Evolutionary conservation across 2,329 filamentous ascomycete genomes (phyloP).

Genomic region (Penicillium sp.): DNA sequence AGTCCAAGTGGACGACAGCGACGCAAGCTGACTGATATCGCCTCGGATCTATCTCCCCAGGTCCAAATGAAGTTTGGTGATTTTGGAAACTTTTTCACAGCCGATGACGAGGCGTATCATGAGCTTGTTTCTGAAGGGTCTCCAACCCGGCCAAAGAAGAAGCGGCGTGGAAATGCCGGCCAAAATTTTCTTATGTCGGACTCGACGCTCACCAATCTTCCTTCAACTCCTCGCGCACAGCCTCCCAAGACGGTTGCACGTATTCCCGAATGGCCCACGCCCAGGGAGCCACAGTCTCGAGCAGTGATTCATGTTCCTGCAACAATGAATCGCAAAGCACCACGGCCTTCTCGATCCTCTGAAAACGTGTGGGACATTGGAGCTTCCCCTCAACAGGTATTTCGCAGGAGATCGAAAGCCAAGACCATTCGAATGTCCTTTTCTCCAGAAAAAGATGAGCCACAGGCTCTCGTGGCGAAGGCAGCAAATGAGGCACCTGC

Average conservation of each 20-base stretch:
- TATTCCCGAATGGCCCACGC: slow-evolving; percentile 11
- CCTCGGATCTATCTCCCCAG: slow-evolving; percentile 42
- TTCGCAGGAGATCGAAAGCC: slow-evolving; percentile 18
- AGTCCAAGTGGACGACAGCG: slow-evolving; percentile 40
- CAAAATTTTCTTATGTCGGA: slow-evolving; percentile 31
- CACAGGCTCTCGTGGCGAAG: slow-evolving; percentile 4
- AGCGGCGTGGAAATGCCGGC: slow-evolving; percentile 35
- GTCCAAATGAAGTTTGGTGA: slow-evolving; percentile 31
- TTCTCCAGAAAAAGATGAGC: slow-evolving; percentile 8
- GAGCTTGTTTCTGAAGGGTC: slow-evolving; percentile 31
- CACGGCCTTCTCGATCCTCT: slow-evolving; percentile 21
- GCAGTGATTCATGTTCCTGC: slow-evolving; percentile 13
- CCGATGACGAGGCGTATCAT: slow-evolving; percentile 42
- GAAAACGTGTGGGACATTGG: slow-evolving; percentile 39
- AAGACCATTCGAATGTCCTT: slow-evolving; percentile 5
- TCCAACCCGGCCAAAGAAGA: slow-evolving; percentile 36
- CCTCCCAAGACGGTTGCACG: slow-evolving; percentile 17
- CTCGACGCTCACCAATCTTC: slow-evolving; percentile 26
- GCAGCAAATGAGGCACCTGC: slow-evolving; percentile 1
- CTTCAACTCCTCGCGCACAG: slow-evolving; percentile 26
- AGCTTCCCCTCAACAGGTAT: slow-evolving; percentile 30
- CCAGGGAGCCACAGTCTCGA: slow-evolving; percentile 13
- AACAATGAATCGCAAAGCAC: slow-evolving; percentile 20
- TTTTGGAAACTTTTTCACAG: slow-evolving; percentile 37
- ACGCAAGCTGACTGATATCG: slow-evolving; percentile 42